A percentile compares a stretch with the other conserved stretches of the same genome.
Conservation (phyloP, 1,139 yeast genomes). For the Blastobotrys petasosporus region DNA sequence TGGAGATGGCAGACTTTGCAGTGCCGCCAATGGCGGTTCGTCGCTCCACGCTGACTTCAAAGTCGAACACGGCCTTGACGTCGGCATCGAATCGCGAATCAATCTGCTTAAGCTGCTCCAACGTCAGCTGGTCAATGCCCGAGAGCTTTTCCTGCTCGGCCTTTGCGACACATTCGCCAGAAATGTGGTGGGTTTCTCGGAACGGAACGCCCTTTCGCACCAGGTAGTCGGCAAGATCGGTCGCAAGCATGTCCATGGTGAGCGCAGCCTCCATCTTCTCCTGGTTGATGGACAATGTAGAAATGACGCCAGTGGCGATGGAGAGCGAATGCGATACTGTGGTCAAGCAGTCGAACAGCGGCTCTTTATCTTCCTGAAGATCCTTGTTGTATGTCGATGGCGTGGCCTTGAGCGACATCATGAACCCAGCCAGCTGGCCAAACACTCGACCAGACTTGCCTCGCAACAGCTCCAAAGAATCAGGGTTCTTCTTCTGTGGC, state of each 20-base stretch:
- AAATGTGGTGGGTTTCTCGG: conserved; percentile 97
- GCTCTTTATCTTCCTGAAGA: conserved; percentile 98
- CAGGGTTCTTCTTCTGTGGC: conserved; percentile 99
- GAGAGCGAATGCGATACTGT: conserved; percentile 91
- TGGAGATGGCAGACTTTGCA: conserved; percentile 78
- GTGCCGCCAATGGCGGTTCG: conserved; percentile 97
- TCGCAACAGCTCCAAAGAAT: conserved; percentile 85
- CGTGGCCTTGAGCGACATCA: conserved; percentile 91
- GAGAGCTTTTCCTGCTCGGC: conserved; percentile 74
- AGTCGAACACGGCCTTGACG: conserved; percentile 77
- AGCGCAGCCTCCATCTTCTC: conserved; percentile 78
- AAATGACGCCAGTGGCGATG: conserved; percentile 93
- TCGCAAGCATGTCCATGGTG: conserved; percentile 98
- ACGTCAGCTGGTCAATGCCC: conserved; percentile 72
- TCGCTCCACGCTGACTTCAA: conserved; percentile 92
- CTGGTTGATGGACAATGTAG: conserved; percentile 68
- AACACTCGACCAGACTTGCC: conserved; percentile 97
- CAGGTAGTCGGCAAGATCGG: conserved; percentile 94
- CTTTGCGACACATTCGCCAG: conserved; percentile 90
- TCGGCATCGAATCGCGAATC: conserved; percentile 77
- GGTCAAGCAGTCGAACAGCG: conserved; percentile 81
- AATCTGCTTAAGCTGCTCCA: conserved; percentile 71
- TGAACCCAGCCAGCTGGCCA: conserved; percentile 89
- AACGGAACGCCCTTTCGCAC: conserved; percentile 98
- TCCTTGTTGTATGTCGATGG: conserved; percentile 98